Evolutionary conservation across 1,139 yeast genomes (phyloP).

Genomic region (Barnettozyma hawaiiensis): DNA sequence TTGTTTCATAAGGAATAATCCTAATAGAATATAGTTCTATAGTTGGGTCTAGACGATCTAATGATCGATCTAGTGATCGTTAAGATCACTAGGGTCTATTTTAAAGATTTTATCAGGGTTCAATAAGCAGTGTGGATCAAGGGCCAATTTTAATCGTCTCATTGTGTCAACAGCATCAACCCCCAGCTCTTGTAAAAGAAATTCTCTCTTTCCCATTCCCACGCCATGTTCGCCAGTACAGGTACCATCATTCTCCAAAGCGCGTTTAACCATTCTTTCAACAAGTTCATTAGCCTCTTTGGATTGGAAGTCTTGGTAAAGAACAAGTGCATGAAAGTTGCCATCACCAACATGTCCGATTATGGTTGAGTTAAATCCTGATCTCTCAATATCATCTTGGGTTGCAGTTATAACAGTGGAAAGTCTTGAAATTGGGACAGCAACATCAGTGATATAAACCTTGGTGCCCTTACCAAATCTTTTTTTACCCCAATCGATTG

Average conservation of each 20-base stretch:
- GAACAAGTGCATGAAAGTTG: slow-evolving; percentile 53
- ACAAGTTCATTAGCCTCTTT: slow-evolving; percentile 29
- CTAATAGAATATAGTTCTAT: too few species aligned
- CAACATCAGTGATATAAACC: slow-evolving; percentile 60
- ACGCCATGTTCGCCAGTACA: slow-evolving; percentile 68
- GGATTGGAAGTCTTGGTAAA: slow-evolving; percentile 36
- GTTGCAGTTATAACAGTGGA: slow-evolving; percentile 46
- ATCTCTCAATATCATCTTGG: slow-evolving; percentile 40
- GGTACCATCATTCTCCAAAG: slow-evolving; percentile 47
- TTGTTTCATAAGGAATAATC: too few species aligned
- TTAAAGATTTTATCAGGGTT: slow-evolving; percentile 59
- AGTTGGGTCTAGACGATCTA: too few species aligned
- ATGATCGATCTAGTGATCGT: not conserved
- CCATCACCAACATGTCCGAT: slow-evolving; percentile 66
- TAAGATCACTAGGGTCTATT: slow-evolving; percentile 41
- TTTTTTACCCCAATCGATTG: slow-evolving; percentile 52
- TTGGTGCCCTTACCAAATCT: slow-evolving; percentile 43
- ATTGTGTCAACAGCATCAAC: slow-evolving; percentile 48
- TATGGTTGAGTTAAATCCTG: slow-evolving; percentile 46
- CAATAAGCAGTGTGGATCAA: slow-evolving; percentile 52
- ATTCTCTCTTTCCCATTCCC: slow-evolving; percentile 53
- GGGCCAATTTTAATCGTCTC: slow-evolving; percentile 49
- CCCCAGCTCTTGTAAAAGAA: slow-evolving; percentile 46
- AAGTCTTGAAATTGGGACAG: slow-evolving; percentile 52
- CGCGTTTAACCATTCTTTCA: slow-evolving; percentile 33